Evolutionary conservation across 1,139 yeast species (phyloP).

Genomic region (Debaryomyces subglobosus): DNA sequence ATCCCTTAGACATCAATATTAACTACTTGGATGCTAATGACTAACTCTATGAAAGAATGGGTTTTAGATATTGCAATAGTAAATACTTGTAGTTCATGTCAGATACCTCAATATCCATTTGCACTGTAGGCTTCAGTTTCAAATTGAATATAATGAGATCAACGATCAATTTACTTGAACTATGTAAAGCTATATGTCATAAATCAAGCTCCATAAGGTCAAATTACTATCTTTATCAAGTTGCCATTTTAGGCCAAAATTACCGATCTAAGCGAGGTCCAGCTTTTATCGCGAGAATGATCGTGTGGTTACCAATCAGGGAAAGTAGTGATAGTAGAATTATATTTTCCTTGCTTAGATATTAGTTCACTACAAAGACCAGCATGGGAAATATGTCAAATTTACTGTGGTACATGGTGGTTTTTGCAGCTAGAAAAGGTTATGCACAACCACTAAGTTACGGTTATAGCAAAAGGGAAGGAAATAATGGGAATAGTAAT

Average conservation of each 20-base stretch:
- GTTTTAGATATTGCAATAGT: background rate
- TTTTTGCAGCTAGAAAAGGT: background rate
- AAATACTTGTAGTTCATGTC: background rate
- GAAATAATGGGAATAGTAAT: background rate
- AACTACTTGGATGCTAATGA: background rate
- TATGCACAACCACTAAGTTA: constrained; percentile 1
- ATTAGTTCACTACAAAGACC: background rate
- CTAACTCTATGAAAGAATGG: background rate
- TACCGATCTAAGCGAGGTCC: constrained; percentile 1
- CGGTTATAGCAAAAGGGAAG: background rate
- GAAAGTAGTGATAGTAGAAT: constrained; percentile 1
- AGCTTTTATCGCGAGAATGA: background rate
- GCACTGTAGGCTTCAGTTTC: too few relatives aligned
- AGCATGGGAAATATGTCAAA: background rate
- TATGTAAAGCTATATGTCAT: too few relatives aligned
- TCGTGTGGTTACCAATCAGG: background rate
- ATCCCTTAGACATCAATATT: background rate
- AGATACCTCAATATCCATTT: too few relatives aligned
- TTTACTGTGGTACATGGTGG: constrained; percentile 1
- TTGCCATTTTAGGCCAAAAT: background rate
- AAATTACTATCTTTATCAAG: background rate
- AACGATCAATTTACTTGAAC: background rate
- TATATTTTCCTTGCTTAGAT: background rate
- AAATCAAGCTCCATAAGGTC: background rate
- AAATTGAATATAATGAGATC: background rate